Conservation (phyloP, 768 basidiomycete species). For the Lactifluus rugatus region DNA sequence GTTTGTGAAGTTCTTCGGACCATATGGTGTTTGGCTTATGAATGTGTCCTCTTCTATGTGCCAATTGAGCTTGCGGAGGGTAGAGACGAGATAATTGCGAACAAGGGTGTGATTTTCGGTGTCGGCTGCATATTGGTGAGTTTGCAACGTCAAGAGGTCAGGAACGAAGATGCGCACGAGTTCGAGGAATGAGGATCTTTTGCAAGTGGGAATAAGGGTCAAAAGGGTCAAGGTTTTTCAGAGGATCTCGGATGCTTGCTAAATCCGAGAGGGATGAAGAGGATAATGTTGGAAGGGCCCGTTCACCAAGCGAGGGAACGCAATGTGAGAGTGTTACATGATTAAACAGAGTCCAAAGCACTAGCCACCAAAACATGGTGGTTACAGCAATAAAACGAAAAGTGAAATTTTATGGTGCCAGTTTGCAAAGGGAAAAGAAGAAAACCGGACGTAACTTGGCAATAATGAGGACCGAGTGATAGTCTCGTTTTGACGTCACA, state of each 20-base stretch:
- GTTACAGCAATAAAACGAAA: too few species aligned
- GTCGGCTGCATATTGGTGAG: conserved; percentile 36
- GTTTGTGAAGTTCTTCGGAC: conserved; percentile 72
- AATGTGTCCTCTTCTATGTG: conserved; percentile 82
- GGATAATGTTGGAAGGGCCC: conserved; percentile 38
- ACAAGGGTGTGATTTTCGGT: conserved; percentile 75
- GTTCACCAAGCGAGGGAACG: conserved; percentile 28
- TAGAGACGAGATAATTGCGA: conserved; percentile 68
- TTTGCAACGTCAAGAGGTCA: not conserved
- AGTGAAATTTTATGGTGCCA: too few species aligned
- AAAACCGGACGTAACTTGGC: too few species aligned
- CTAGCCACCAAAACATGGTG: conserved; percentile 1
- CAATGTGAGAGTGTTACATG: conserved; percentile 22
- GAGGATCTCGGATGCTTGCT: conserved; percentile 49
- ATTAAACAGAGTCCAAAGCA: not conserved
- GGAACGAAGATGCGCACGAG: conserved; percentile 39
- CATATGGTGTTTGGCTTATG: conserved; percentile 70
- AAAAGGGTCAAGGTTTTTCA: conserved; percentile 54
- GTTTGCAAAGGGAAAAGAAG: not conserved
- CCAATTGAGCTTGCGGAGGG: conserved; percentile 70
- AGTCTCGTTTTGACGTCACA: not conserved
- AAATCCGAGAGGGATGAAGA: conserved; percentile 41
- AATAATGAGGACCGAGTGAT: too few species aligned
- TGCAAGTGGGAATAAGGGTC: conserved; percentile 68
- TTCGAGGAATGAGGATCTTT: conserved; percentile 76